Evolutionary conservation across 495 filamentous ascomycete species (phyloP), one percentile per base, ranked within the genome.

Genomic region (Lasiosphaeria ovina): DNA sequence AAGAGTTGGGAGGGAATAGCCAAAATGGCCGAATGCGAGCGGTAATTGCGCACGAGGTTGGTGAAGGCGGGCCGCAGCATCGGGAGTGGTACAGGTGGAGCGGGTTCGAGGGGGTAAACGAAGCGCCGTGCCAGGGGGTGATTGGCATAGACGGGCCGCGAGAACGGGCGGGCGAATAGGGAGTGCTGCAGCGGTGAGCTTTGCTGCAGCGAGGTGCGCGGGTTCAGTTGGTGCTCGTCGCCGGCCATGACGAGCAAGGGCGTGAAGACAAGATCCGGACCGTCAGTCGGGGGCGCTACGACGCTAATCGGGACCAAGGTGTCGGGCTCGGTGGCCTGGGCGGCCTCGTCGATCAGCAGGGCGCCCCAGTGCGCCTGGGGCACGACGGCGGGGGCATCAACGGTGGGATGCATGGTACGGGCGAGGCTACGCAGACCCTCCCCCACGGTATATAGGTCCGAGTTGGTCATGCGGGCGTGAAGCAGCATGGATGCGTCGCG

Each of bases 41-140:
- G 78, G 65, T 85, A 85, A 63, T 85, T 85, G n/a, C 78, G 72
- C n/a, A 79, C 76, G 0, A 85, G 72, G 52, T 83, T 83, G 38
- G 77, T 69, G 59, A 85, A 85, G 2, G 81, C 70, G 34, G 82
- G 79, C 6, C 75, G 75, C 12, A 75, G 59, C 16, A 70, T 63
- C 12, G 70, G 69, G 38, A 72, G 14, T 14, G 40, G 44, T 5
- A 51, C 9, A n/a, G 54, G 54, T 1, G 12, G 35, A 38, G 8
- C 14, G 53, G 38, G 35, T 45, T 11, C 4, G 31, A 47, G 16
- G 14, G 8, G n/a, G 3, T 58, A 24, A 63, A 58, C 44, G 11
- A 47, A 47, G 40, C 60, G 54, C 34, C 78, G 76, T 31, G 81
- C 76, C 14, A 80, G 70, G 16, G 81, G 83, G 63, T 85, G 83